Conservation (phyloP, 2,329 filamentous ascomycete genomes). For the Venturia nashicola region DNA sequence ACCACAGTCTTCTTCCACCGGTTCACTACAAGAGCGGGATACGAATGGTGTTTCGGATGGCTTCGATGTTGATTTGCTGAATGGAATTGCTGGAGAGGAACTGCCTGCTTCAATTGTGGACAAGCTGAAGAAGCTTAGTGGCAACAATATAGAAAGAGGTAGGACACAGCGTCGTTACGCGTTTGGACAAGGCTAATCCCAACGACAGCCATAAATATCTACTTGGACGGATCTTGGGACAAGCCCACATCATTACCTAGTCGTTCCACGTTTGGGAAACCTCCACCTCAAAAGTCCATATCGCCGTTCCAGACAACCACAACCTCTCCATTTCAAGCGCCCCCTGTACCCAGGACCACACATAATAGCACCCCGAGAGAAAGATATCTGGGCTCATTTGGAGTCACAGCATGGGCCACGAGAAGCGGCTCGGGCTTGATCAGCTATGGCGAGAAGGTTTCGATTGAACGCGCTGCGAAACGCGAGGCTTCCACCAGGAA, state of each 20-base stretch:
- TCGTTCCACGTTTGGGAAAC: background rate
- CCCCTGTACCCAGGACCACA: constrained; percentile 13
- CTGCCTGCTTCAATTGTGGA: constrained; percentile 32
- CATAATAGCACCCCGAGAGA: constrained; percentile 36
- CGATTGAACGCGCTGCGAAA: constrained; percentile 74
- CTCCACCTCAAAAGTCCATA: background rate
- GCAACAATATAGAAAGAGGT: constrained; percentile 41
- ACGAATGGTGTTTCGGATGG: constrained; percentile 16
- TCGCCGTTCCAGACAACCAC: constrained; percentile 9
- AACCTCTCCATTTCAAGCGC: constrained; percentile 12
- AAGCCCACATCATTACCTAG: constrained; percentile 5
- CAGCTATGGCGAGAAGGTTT: constrained; percentile 70
- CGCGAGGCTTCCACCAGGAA: constrained; percentile 38
- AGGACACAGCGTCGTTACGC: constrained; percentile 8
- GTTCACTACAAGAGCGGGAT: background rate
- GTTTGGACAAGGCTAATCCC: constrained; percentile 12
- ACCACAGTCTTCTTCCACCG: constrained; percentile 10
- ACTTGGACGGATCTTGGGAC: constrained; percentile 52
- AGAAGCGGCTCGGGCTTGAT: constrained; percentile 65
- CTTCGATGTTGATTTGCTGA: constrained; percentile 45
- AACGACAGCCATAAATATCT: constrained; percentile 45
- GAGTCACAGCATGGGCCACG: constrained; percentile 84
- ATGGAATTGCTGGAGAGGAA: constrained; percentile 44
- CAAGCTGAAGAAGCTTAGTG: constrained; percentile 37
- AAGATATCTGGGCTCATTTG: constrained; percentile 84